Percentiles rank a stretch among this genome's conserved stretches.
phyloP scores from a whole-genome alignment of 805 yeast species.

The Schizosaccharomyces japonicus region DNA sequence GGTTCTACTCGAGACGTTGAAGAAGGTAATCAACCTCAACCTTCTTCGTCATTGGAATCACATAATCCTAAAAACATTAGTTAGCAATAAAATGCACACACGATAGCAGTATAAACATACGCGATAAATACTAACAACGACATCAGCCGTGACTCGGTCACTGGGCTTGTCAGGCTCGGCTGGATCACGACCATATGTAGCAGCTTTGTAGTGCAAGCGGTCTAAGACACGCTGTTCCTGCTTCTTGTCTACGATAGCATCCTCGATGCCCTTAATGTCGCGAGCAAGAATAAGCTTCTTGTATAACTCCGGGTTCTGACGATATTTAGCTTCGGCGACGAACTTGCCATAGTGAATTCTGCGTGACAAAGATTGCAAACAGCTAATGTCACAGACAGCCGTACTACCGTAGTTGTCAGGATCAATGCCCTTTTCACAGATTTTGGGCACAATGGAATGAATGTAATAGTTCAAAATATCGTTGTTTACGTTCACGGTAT shows the following conservation, averaged over 20 bases:
- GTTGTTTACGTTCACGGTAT: constrained; percentile 51
- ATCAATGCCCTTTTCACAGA: constrained; percentile 27
- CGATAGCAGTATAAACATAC: not conserved
- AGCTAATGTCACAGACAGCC: constrained; percentile 61
- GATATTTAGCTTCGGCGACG: constrained; percentile 88
- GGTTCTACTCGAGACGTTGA: constrained; percentile 37
- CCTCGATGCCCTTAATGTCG: constrained; percentile 52
- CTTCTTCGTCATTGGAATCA: constrained; percentile 82
- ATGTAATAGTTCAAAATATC: constrained; percentile 48
- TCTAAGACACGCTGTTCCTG: constrained; percentile 69
- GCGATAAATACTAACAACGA: constrained; percentile 50
- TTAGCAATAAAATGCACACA: not conserved
- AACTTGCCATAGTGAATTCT: constrained; percentile 92
- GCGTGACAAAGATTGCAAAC: constrained; percentile 67
- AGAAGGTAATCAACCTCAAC: constrained; percentile 83
- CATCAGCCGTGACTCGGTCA: constrained; percentile 60
- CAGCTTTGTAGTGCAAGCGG: constrained; percentile 58
- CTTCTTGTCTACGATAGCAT: constrained; percentile 60
- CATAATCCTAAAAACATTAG: constrained; percentile 33
- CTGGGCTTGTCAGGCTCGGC: constrained; percentile 22
- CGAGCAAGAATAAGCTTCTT: constrained; percentile 36
- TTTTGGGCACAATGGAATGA: constrained; percentile 40
- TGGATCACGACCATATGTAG: constrained; percentile 74
- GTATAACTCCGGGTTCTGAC: constrained; percentile 37
- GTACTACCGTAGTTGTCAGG: constrained; percentile 73